These are phyloP conservation scores for Chytriomyces confervae DNA, from an alignment of 192 early-diverging fungal genomes.

Conservation along the genomic window DNA sequence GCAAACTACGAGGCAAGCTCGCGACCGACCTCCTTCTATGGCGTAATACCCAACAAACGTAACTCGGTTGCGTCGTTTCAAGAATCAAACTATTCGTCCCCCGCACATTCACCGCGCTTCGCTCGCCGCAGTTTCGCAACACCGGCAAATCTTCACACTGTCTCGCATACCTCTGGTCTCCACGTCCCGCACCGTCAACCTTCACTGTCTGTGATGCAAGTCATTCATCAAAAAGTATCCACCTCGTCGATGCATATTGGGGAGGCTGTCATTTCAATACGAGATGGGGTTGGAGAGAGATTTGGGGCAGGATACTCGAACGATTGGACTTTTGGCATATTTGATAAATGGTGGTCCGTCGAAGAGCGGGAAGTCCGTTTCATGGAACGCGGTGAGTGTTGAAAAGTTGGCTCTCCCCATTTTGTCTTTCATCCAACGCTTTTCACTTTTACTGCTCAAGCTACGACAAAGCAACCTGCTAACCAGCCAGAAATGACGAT, in stretches of 20 bases:
- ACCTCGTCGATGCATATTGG: not conserved
- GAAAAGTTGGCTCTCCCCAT: not conserved
- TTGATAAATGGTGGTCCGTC: constrained; percentile 20
- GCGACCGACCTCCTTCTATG: too few species aligned
- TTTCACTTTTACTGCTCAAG: not conserved
- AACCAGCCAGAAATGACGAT: not conserved
- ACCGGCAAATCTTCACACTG: too few species aligned
- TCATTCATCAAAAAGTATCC: not conserved
- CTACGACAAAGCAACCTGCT: not conserved
- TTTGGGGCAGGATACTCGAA: constrained; percentile 5
- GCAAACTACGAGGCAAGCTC: too few species aligned
- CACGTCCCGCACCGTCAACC: too few species aligned
- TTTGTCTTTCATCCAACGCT: not conserved
- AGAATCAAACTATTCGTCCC: not conserved
- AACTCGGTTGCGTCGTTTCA: not conserved
- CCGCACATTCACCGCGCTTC: too few species aligned
- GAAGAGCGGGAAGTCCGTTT: not conserved
- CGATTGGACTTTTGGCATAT: constrained; percentile 24
- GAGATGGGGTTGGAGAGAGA: not conserved
- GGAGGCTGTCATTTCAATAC: not conserved
- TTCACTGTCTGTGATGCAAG: too few species aligned
- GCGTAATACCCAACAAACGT: not conserved
- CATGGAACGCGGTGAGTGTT: not conserved
- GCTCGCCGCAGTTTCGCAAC: too few species aligned
- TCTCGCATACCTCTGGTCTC: too few species aligned